Conservation (phyloP, 371 early-diverging fungal genomes). For the Gilbertella persicaria region DNA sequence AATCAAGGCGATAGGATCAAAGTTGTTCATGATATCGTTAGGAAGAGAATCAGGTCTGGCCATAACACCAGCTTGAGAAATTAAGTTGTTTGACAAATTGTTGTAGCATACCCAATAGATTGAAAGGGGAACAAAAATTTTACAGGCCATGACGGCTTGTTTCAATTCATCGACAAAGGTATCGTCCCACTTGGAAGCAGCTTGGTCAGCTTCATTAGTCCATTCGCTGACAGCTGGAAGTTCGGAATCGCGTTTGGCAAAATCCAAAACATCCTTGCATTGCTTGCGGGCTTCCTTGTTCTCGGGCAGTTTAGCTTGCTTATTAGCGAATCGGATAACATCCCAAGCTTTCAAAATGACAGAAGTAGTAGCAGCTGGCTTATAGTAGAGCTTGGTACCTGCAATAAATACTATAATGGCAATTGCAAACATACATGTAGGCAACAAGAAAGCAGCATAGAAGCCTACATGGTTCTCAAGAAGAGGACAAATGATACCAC, state of each 20-base stretch:
- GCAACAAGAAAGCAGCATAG: conserved; percentile 64
- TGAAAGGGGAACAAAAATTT: conserved; percentile 67
- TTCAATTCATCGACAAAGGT: conserved; percentile 68
- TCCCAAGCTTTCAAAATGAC: conserved; percentile 55
- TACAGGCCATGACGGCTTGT: conserved; percentile 65
- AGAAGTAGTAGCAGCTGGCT: conserved; percentile 57
- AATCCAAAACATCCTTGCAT: conserved; percentile 40
- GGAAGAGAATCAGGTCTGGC: conserved; percentile 53
- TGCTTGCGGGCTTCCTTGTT: conserved; percentile 30
- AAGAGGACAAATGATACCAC: conserved; percentile 60
- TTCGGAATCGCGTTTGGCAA: conserved; percentile 53
- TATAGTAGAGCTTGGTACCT: conserved; percentile 58
- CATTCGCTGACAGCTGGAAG: conserved; percentile 43
- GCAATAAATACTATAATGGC: conserved; percentile 59
- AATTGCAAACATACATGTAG: conserved; percentile 64
- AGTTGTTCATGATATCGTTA: conserved; percentile 59
- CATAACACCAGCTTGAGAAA: conserved; percentile 71
- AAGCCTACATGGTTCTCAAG: conserved; percentile 40
- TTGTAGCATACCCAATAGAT: conserved; percentile 79
- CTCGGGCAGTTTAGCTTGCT: conserved; percentile 34
- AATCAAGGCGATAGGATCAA: conserved; percentile 71
- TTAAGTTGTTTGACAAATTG: conserved; percentile 70
- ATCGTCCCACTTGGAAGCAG: conserved; percentile 55
- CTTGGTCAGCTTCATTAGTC: conserved; percentile 41
- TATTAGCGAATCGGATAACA: conserved; percentile 46